A percentile compares a stretch with the other conserved stretches of the same genome.
These are phyloP conservation scores for Boletus insuetus DNA, from an alignment of 768 basidiomycete species.

Conservation along the genomic window DNA sequence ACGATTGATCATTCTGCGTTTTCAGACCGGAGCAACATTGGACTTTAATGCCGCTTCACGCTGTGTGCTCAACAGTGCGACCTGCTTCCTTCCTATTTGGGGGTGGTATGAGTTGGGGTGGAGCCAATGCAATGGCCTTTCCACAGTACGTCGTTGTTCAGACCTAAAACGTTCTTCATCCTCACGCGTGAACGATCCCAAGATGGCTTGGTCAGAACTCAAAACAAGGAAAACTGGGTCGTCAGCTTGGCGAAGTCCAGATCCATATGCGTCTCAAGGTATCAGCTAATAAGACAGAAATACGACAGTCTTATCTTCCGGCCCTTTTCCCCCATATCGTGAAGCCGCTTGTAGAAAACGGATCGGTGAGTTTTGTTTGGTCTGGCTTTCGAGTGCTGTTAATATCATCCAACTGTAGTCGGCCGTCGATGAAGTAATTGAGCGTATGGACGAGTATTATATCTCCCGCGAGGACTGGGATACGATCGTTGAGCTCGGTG, in stretches of 20 bases:
- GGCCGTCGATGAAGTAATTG: conserved; percentile 79
- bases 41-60: conserved; percentile 92
- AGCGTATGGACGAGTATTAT: conserved; percentile 91
- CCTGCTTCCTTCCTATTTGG: conserved; percentile 88
- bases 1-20: not conserved
- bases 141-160: conserved; percentile 62
- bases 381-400: not conserved
- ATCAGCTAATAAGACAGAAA: conserved; percentile 86
- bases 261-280: conserved; percentile 93
- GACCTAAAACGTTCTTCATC: not conserved
- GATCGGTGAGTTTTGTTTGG: conserved; percentile 56
- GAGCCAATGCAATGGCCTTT: conserved; percentile 69
- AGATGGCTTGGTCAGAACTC: conserved; percentile 99
- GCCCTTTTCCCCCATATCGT: conserved; percentile 82
- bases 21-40: conserved; percentile 90
- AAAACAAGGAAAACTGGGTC: conserved; percentile 76
- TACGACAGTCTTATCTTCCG: conserved; percentile 89
- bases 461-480: conserved; percentile 97
- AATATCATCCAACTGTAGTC: conserved; percentile 13
- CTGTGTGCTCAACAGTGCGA: conserved; percentile 82
- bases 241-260: conserved; percentile 87
- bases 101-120: conserved; percentile 58
- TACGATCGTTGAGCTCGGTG: conserved; percentile 87
- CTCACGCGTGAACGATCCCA: not conserved
- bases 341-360: conserved; percentile 69